Conservation (phyloP, 129 eudicot species). For the Ambrosia trifida region DNA sequence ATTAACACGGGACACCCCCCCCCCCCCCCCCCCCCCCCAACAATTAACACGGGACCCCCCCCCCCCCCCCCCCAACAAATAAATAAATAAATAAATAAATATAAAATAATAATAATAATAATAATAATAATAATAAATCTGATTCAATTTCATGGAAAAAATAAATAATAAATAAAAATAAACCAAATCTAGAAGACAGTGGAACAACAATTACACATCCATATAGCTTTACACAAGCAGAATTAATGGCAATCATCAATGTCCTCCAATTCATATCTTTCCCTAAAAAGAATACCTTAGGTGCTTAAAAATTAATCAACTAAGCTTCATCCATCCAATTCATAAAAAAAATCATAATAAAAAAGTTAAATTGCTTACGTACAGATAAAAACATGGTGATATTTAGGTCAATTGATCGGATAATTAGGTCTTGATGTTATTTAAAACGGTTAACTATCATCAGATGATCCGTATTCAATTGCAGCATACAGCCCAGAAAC, state of each 20-base stretch:
- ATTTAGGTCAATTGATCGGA: no score
- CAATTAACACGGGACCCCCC: no score
- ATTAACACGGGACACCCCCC: not conserved
- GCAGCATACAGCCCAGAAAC: constrained; percentile 24
- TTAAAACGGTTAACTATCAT: no score
- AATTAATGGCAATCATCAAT: constrained; percentile 12
- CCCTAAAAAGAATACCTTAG: not conserved
- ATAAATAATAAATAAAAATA: no score
- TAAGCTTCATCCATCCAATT: not conserved
- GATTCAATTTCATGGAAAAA: not conserved
- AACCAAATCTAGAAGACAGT: not conserved
- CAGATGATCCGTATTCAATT: constrained; percentile 15
- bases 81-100: no score
- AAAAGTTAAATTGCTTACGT: constrained; percentile 3
- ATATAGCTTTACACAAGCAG: not conserved
- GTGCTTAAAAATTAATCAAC: not conserved
- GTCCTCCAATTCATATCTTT: not conserved
- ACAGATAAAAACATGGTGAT: no score
- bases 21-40: no score
- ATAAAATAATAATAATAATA: no score
- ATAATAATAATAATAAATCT: no score
- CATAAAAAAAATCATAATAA: not conserved
- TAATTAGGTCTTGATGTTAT: no score
- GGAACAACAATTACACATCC: not conserved
- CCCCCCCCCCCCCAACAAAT: no score